These are phyloP conservation scores for Neopestalotiopsis clavispora DNA, from an alignment of 2,329 filamentous ascomycete species.

Conservation along the genomic window DNA sequence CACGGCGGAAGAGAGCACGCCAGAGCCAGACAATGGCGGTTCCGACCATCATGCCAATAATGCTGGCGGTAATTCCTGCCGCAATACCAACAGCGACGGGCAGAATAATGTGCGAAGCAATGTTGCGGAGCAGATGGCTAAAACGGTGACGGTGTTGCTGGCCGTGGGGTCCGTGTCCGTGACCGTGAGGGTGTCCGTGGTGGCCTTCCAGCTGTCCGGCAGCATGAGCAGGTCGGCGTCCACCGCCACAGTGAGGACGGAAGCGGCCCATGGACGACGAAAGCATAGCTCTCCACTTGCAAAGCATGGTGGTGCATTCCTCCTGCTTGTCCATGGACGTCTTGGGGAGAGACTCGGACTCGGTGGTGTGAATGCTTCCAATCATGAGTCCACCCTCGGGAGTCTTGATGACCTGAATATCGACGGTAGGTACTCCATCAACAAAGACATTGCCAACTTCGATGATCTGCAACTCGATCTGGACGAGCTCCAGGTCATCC, in stretches of 20 bases:
- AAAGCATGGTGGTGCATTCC: slow-evolving; percentile 49
- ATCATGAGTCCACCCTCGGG: slow-evolving; percentile 60
- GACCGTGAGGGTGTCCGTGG: slow-evolving; percentile 25
- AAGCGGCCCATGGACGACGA: slow-evolving; percentile 46
- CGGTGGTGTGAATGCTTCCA: slow-evolving; percentile 47
- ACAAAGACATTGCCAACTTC: slow-evolving; percentile 63
- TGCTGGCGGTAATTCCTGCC: slow-evolving; percentile 69
- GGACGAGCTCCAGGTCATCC: slow-evolving; percentile 56
- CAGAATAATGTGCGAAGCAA: slow-evolving; percentile 67
- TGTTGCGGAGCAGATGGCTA: slow-evolving; percentile 55
- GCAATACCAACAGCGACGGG: slow-evolving; percentile 72
- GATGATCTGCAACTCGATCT: slow-evolving; percentile 62
- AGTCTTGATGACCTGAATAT: slow-evolving; percentile 66
- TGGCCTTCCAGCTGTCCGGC: slow-evolving; percentile 30
- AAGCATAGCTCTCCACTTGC: slow-evolving; percentile 57
- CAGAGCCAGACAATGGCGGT: slow-evolving; percentile 64
- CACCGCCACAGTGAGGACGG: slow-evolving; percentile 46
- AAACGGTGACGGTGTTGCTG: slow-evolving; percentile 41
- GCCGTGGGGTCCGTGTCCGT: slow-evolving; percentile 23
- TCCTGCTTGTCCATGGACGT: slow-evolving; percentile 35
- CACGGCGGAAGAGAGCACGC: slow-evolving; percentile 54
- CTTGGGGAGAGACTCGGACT: slow-evolving; percentile 29
- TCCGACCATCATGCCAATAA: slow-evolving; percentile 70
- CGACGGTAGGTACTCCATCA: slow-evolving; percentile 58
- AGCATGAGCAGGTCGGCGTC: slow-evolving; percentile 25